Evolutionary conservation across 345 rosid species (phyloP).

Genomic region (Arabis hirsuta): DNA sequence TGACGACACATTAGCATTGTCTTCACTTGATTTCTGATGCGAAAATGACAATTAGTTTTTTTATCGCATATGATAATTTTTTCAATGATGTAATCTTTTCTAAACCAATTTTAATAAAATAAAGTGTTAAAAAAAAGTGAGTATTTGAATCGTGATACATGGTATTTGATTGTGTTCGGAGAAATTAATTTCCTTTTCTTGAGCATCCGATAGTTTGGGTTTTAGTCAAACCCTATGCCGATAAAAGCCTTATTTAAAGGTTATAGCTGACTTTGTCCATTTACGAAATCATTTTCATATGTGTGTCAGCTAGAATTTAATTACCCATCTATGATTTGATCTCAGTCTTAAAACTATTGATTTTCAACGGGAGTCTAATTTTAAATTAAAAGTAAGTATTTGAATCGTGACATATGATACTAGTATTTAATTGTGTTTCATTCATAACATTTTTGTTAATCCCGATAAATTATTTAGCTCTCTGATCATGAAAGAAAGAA

Average conservation of each 20-base stretch:
- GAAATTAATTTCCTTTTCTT: neutral
- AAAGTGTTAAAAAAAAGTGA: neutral
- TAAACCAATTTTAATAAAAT: neutral
- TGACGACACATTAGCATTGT: neutral
- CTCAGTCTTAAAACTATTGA: neutral
- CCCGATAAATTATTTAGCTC: too few relatives aligned
- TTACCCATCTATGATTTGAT: neutral
- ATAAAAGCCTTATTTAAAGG: conserved; percentile 18
- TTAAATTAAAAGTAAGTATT: too few relatives aligned
- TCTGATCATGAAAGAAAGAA: too few relatives aligned
- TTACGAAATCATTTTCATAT: conserved; percentile 6
- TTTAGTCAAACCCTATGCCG: conserved; percentile 31
- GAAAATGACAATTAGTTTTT: too few relatives aligned
- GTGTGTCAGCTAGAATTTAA: conserved; percentile 25
- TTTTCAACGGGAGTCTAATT: neutral
- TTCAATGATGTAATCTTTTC: too few relatives aligned
- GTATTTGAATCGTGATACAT: conserved; percentile 9
- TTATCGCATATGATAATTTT: too few relatives aligned
- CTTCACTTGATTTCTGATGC: too few relatives aligned
- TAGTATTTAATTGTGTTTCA: too few relatives aligned
- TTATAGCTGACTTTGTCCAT: conserved; percentile 30
- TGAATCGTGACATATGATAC: too few relatives aligned
- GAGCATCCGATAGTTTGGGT: conserved; percentile 27
- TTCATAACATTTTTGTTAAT: too few relatives aligned
- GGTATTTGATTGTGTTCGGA: neutral